These are phyloP conservation scores for Nicotiana paniculata DNA, from an alignment of 257 asterid species.

Conservation along the genomic window DNA sequence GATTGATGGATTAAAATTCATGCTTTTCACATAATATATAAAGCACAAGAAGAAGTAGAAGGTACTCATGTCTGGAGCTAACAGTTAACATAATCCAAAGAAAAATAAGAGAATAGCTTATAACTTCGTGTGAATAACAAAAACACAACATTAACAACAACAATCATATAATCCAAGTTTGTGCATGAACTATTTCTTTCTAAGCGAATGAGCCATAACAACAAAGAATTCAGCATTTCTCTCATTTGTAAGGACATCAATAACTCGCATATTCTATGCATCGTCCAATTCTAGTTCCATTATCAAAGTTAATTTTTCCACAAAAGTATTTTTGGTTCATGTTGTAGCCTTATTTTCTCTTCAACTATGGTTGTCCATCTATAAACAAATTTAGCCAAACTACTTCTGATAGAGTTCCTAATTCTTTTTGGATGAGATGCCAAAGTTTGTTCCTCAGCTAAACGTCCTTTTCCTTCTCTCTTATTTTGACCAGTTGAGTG, in stretches of 20 bases:
- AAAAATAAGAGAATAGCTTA: background rate
- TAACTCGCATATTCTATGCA: background rate
- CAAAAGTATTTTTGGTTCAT: background rate
- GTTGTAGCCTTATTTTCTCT: background rate
- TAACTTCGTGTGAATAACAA: background rate
- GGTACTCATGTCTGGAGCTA: too few species aligned
- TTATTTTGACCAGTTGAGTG: background rate
- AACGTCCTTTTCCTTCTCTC: background rate
- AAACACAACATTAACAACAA: background rate
- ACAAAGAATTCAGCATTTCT: background rate
- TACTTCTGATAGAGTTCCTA: background rate
- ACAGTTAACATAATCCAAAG: too few species aligned
- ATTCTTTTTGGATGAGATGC: background rate
- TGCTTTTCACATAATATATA: too few species aligned
- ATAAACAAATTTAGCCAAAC: background rate
- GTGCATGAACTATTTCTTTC: background rate
- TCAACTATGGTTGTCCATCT: background rate
- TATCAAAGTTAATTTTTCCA: background rate
- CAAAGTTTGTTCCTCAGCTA: background rate
- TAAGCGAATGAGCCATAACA: background rate
- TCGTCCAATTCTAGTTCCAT: background rate
- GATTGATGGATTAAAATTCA: too few species aligned
- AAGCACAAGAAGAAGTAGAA: too few species aligned
- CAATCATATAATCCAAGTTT: background rate
- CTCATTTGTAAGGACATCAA: background rate